Conservation (phyloP, 1,284 basidiomycete genomes). For the Marasmius fiardii region DNA sequence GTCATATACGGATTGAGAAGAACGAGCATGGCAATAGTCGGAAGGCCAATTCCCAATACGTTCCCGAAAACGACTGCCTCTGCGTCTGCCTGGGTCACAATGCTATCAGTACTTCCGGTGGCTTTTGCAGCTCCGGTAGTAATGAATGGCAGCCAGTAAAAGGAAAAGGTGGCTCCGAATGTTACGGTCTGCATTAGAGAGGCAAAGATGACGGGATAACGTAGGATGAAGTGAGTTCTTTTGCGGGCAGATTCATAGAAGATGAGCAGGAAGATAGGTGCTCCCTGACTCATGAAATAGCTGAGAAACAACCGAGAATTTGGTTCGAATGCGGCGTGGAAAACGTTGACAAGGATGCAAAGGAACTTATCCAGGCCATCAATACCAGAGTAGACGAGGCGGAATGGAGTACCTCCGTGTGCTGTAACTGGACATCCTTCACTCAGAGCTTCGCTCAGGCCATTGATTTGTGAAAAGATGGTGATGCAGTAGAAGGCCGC, state of each 20-base stretch:
- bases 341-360: constrained; percentile 33
- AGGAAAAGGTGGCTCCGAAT: constrained; percentile 34
- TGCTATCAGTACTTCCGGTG: constrained; percentile 13
- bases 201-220: constrained; percentile 29
- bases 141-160: constrained; percentile 41
- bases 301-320: constrained; percentile 22
- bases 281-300: constrained; percentile 26
- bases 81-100: constrained; percentile 34
- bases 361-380: constrained; percentile 27
- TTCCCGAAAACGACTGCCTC: constrained; percentile 41
- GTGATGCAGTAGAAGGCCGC: constrained; percentile 30
- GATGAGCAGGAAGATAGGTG: constrained; percentile 25
- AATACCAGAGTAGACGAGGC: constrained; percentile 29
- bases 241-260: constrained; percentile 28
- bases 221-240: constrained; percentile 24
- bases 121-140: constrained; percentile 26
- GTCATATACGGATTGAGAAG: constrained; percentile 31
- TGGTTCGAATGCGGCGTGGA: constrained; percentile 25
- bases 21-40: constrained; percentile 31
- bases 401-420: constrained; percentile 22
- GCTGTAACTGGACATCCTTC: constrained; percentile 24
- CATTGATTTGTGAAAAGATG: constrained; percentile 30
- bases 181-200: constrained; percentile 30
- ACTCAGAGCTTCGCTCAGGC: constrained; percentile 22
- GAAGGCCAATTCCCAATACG: constrained; percentile 32